These are phyloP conservation scores for Cordyceps javanica DNA, from an alignment of 2,329 filamentous ascomycete species.

Conservation along the genomic window DNA sequence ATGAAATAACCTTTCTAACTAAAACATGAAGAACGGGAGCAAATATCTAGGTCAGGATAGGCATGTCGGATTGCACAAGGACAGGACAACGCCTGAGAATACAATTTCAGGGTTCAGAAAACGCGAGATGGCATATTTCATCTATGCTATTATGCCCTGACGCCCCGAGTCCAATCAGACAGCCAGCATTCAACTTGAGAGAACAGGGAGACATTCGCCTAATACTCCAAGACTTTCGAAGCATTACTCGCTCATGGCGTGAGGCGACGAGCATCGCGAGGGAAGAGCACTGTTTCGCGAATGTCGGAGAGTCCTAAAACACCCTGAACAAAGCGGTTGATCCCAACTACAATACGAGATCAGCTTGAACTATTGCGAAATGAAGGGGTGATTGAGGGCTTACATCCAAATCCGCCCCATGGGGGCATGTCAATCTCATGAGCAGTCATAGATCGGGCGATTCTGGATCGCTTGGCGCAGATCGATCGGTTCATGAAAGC, in stretches of 20 bases:
- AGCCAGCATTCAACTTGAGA: too few relatives aligned
- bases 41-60: too few relatives aligned
- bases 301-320: background rate
- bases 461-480: background rate
- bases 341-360: background rate
- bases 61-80: too few relatives aligned
- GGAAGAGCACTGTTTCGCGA: background rate
- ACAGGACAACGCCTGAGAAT: too few relatives aligned
- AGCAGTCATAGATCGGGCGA: background rate
- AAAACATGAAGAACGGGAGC: too few relatives aligned
- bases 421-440: conserved; percentile 2
- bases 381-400: background rate
- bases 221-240: too few relatives aligned
- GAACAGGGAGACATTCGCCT: too few relatives aligned
- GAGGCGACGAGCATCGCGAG: background rate
- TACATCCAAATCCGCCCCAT: conserved; percentile 1
- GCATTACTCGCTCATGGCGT: background rate
- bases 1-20: too few relatives aligned
- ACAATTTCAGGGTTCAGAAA: too few relatives aligned
- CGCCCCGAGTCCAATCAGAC: too few relatives aligned
- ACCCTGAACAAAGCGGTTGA: background rate
- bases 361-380: background rate
- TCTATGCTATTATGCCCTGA: too few relatives aligned
- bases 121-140: too few relatives aligned
- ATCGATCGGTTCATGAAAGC: background rate